These are phyloP conservation scores for Aureoboletus auriporus DNA, from an alignment of 768 basidiomycete genomes.

Conservation along the genomic window DNA sequence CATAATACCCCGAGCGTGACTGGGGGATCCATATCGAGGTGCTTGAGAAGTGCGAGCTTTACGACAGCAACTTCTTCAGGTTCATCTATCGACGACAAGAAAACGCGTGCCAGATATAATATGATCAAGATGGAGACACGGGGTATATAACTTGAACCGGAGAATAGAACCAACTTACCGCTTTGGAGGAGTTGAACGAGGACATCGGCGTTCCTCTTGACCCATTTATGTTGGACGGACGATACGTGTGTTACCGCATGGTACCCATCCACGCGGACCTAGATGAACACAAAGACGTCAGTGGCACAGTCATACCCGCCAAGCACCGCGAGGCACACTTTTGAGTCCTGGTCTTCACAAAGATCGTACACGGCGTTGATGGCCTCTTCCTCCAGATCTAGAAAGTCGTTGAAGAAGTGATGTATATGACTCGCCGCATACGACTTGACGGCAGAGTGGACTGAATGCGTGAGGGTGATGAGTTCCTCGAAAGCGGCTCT, in stretches of 20 bases:
- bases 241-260: slow-evolving; percentile 52
- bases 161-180: slow-evolving; percentile 41
- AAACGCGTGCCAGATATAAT: slow-evolving; percentile 6
- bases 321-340: slow-evolving; percentile 33
- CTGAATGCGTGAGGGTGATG: slow-evolving; percentile 50
- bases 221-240: slow-evolving; percentile 48
- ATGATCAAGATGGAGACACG: slow-evolving; percentile 17
- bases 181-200: slow-evolving; percentile 72
- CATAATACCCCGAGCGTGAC: slow-evolving; percentile 63
- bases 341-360: slow-evolving; percentile 62
- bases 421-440: slow-evolving; percentile 57
- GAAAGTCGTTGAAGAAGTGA: slow-evolving; percentile 60
- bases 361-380: slow-evolving; percentile 78
- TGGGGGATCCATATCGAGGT: slow-evolving; percentile 59
- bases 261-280: slow-evolving; percentile 74
- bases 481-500: slow-evolving; percentile 49
- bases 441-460: slow-evolving; percentile 45
- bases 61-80: slow-evolving; percentile 60
- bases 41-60: slow-evolving; percentile 53
- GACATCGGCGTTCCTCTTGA: slow-evolving; percentile 72
- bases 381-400: slow-evolving; percentile 68
- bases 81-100: slow-evolving; percentile 46
- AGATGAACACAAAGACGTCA: neutral
- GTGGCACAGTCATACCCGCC: slow-evolving; percentile 3
- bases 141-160: neutral